Evolutionary conservation across 306 rosid species (phyloP).

Genomic region (Cyclanthera cordifolia): DNA sequence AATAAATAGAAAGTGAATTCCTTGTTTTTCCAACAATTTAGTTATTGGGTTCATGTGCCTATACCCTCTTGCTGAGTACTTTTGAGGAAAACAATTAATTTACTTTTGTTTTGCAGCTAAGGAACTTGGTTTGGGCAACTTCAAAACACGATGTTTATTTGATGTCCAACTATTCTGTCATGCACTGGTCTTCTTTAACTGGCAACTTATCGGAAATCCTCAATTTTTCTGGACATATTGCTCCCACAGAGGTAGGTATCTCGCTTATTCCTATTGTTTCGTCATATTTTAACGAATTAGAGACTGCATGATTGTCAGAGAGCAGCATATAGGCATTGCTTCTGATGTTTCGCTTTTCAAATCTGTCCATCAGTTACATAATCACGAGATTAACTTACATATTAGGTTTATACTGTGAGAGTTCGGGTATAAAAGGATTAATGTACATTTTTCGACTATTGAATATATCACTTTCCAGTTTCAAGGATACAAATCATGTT

Average conservation of each 20-base stretch:
- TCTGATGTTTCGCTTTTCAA: neutral
- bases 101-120: conserved; percentile 16
- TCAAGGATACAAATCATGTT: neutral
- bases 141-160: conserved; percentile 28
- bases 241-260: conserved; percentile 25
- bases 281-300: neutral
- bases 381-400: neutral
- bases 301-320: neutral
- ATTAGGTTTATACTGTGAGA: neutral
- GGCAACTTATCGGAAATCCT: conserved; percentile 23
- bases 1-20: neutral
- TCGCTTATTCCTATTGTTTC: neutral
- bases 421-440: neutral
- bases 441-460: neutral
- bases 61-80: neutral
- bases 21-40: neutral
- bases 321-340: neutral
- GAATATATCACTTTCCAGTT: neutral
- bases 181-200: conserved; percentile 25
- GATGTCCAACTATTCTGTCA: conserved; percentile 24
- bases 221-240: conserved; percentile 26
- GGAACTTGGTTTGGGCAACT: conserved; percentile 29
- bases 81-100: neutral
- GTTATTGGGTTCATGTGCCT: neutral
- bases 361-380: neutral